Conservation (phyloP, 1,284 basidiomycete genomes). For the Naganishia liquefaciens region DNA sequence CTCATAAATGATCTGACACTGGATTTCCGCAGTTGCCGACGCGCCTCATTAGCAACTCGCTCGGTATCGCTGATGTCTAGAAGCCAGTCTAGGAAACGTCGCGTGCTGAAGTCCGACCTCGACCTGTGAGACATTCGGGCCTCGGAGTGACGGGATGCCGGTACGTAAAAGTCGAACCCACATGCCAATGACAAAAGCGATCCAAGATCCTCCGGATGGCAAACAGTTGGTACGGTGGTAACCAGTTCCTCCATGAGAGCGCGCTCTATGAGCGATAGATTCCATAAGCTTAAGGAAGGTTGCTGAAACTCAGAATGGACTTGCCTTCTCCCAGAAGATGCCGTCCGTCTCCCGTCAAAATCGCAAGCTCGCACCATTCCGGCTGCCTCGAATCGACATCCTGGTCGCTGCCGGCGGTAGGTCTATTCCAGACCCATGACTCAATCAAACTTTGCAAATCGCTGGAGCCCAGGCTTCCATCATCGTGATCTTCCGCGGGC, state of each 20-base stretch:
- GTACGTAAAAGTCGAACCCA: slow-evolving; percentile 19
- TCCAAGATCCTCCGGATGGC: slow-evolving; percentile 12
- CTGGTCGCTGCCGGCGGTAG: neutral
- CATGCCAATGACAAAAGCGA: slow-evolving; percentile 13
- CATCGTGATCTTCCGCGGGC: slow-evolving; percentile 1
- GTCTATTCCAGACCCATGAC: slow-evolving; percentile 18
- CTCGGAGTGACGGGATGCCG: neutral
- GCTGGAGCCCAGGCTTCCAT: slow-evolving; percentile 12
- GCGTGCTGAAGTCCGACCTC: neutral
- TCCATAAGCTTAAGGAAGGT: slow-evolving; percentile 2
- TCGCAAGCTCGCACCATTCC: slow-evolving; percentile 27
- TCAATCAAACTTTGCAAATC: slow-evolving; percentile 23
- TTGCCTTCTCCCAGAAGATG: slow-evolving; percentile 17
- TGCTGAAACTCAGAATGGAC: neutral
- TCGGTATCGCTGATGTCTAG: neutral
- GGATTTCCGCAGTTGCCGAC: slow-evolving; percentile 13
- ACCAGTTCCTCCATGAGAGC: slow-evolving; percentile 16
- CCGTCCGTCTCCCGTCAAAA: slow-evolving; percentile 26
- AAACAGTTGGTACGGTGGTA: slow-evolving; percentile 10
- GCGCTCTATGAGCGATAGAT: neutral
- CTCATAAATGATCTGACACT: slow-evolving; percentile 15
- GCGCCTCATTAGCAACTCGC: neutral
- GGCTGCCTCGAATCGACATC: neutral
- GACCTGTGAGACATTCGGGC: neutral
- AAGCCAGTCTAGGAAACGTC: neutral